phyloP scores from a whole-genome alignment of 1,284 basidiomycete species.

The Singerocomus rubriflavus region DNA sequence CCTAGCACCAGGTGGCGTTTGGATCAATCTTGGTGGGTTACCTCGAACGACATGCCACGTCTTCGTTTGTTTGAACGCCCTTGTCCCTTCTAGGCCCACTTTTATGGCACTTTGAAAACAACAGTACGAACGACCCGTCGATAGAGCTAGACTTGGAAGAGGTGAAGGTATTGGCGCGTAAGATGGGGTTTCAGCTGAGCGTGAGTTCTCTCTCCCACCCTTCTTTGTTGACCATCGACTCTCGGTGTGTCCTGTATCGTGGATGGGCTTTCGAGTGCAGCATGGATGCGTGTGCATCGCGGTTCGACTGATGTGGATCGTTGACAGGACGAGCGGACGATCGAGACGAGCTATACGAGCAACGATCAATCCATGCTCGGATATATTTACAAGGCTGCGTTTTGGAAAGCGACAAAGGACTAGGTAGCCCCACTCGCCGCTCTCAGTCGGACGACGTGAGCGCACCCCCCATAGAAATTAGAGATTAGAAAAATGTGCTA shows the following conservation, averaged over 20 bases:
- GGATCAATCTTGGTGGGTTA: conserved; percentile 79
- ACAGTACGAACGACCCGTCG: conserved; percentile 72
- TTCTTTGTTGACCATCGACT: background rate
- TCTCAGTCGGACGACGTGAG: background rate
- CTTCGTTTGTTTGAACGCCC: background rate
- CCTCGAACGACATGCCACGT: background rate
- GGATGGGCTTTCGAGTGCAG: background rate
- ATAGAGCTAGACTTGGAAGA: conserved; percentile 91
- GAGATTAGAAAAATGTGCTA: too few species aligned
- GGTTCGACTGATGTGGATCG: conserved; percentile 5
- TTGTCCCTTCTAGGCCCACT: conserved; percentile 63
- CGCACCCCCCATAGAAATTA: too few species aligned
- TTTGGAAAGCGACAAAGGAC: conserved; percentile 76
- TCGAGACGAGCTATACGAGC: conserved; percentile 86
- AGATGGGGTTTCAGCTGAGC: conserved; percentile 81
- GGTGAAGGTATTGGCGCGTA: conserved; percentile 70
- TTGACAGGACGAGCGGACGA: conserved; percentile 57
- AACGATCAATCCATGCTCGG: conserved; percentile 83
- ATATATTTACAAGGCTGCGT: conserved; percentile 82
- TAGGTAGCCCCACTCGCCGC: conserved; percentile 25
- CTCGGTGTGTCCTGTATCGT: too few species aligned
- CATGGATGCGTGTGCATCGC: background rate
- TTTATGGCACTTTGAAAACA: conserved; percentile 96
- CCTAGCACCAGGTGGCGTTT: conserved; percentile 79
- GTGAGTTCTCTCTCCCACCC: conserved; percentile 42